phyloP scores from a whole-genome alignment of 495 filamentous ascomycete species.

The Penicillium maclennaniae region DNA sequence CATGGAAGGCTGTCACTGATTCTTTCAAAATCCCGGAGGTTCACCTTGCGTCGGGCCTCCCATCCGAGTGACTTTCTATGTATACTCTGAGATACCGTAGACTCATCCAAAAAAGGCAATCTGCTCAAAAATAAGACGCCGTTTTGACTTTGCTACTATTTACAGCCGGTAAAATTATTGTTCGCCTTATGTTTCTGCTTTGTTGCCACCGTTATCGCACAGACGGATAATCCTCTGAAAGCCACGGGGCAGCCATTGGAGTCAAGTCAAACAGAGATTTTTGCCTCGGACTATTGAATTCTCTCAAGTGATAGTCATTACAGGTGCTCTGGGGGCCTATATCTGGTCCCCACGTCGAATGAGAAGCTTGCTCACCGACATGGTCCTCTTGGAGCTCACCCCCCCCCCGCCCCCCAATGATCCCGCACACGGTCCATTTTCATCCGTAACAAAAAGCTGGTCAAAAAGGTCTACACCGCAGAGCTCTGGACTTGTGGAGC shows the following conservation, averaged over 20 bases:
- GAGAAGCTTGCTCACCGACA: background rate
- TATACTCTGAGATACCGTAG: background rate
- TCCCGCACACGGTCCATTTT: background rate
- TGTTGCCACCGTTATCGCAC: constrained; percentile 17
- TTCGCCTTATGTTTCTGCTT: background rate
- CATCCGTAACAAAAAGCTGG: background rate
- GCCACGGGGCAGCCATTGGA: constrained; percentile 7
- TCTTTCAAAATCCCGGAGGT: constrained; percentile 21
- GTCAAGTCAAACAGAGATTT: background rate
- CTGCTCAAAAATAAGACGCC: background rate
- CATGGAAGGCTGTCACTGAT: constrained; percentile 31
- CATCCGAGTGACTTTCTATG: background rate
- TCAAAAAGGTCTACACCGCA: background rate
- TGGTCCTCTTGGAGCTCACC: background rate
- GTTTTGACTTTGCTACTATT: constrained; percentile 10
- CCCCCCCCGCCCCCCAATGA: background rate
- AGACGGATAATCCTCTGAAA: constrained; percentile 3
- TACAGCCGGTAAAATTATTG: background rate
- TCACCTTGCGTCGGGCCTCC: constrained; percentile 2
- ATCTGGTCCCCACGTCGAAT: background rate
- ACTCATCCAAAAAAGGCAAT: background rate
- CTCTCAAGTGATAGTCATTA: background rate
- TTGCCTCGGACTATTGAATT: background rate
- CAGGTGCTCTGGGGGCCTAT: background rate
- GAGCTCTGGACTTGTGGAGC: constrained; percentile 8